Evolutionary conservation across 2,329 filamentous ascomycete species (phyloP).

Genomic region (Mycosphaerella arachidis): DNA sequence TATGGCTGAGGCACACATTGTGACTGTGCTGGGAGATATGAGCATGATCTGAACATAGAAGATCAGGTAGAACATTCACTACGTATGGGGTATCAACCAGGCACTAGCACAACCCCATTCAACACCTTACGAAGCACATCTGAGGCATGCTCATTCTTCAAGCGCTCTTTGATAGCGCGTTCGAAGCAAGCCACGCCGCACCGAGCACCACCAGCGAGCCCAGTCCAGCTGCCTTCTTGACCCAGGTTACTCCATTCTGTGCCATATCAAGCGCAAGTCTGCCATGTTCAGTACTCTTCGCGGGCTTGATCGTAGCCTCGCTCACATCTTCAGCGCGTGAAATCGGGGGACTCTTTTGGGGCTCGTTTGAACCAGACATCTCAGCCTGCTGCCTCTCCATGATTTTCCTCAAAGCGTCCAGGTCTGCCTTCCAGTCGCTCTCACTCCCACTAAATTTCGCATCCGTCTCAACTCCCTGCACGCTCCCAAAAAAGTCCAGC

Average conservation of each 20-base stretch:
- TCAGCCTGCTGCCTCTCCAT: constrained; percentile 49
- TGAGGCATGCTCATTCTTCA: neutral
- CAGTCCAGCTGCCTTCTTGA: constrained; percentile 39
- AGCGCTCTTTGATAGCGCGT: constrained; percentile 11
- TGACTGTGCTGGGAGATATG: neutral
- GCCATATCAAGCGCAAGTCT: constrained; percentile 27
- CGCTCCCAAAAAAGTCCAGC: constrained; percentile 97
- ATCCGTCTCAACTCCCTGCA: constrained; percentile 88
- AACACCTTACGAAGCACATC: neutral
- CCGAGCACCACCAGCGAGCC: constrained; percentile 38
- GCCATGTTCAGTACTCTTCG: neutral
- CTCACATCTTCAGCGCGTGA: neutral
- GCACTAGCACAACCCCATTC: neutral
- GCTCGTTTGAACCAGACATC: constrained; percentile 8
- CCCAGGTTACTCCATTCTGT: constrained; percentile 36
- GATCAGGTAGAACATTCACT: neutral
- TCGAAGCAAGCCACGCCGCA: constrained; percentile 37
- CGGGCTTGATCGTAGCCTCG: constrained; percentile 10
- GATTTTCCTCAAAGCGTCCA: constrained; percentile 31
- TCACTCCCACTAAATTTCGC: constrained; percentile 7
- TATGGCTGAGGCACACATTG: neutral
- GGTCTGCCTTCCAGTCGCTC: constrained; percentile 9
- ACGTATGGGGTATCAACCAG: neutral
- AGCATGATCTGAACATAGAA: too few species aligned
- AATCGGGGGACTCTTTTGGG: neutral